Percentiles rank a stretch among this genome's conserved stretches.
These are phyloP conservation scores for Diaporthe velutina DNA, from an alignment of 2,329 filamentous ascomycete genomes.

Conservation along the genomic window DNA sequence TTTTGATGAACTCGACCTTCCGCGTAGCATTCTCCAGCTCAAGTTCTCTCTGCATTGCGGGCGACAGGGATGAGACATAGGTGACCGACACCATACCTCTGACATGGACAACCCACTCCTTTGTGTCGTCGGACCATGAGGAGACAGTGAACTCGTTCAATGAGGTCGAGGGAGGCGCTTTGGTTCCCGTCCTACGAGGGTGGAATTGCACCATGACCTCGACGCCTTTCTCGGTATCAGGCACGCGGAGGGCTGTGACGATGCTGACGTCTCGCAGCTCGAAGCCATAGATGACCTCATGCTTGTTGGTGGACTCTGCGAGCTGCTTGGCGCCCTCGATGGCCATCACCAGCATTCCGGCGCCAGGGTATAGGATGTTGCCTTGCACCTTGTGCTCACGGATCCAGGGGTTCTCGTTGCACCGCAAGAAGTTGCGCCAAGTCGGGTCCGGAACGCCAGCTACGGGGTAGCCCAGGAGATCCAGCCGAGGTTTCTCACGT, in stretches of 20 bases:
- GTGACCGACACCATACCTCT: conserved; percentile 12
- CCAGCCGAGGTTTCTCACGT: conserved; percentile 55
- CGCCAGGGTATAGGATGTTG: conserved; percentile 66
- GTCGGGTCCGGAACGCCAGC: conserved; percentile 59
- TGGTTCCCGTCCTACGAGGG: conserved; percentile 38
- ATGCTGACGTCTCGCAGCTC: conserved; percentile 43
- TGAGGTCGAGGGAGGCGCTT: not conserved
- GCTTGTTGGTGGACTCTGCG: not conserved
- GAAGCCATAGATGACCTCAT: conserved; percentile 39
- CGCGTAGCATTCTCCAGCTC: not conserved
- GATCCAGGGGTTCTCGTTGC: conserved; percentile 67
- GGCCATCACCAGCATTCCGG: conserved; percentile 63
- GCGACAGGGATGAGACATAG: not conserved
- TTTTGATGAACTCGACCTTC: not conserved
- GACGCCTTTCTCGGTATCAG: conserved; percentile 41
- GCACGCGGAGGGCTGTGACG: conserved; percentile 40
- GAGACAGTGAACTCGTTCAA: conserved; percentile 20
- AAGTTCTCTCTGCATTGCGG: not conserved
- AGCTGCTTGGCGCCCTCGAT: conserved; percentile 26
- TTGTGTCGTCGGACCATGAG: conserved; percentile 17
- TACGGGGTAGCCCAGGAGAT: conserved; percentile 60
- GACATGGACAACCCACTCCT: not conserved
- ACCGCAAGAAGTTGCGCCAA: conserved; percentile 62
- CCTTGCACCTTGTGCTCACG: conserved; percentile 70
- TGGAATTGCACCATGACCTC: conserved; percentile 42